Base-by-base conservation (phyloP, 805 yeast species). In the Teunomyces barrocoloradensis region DNA sequence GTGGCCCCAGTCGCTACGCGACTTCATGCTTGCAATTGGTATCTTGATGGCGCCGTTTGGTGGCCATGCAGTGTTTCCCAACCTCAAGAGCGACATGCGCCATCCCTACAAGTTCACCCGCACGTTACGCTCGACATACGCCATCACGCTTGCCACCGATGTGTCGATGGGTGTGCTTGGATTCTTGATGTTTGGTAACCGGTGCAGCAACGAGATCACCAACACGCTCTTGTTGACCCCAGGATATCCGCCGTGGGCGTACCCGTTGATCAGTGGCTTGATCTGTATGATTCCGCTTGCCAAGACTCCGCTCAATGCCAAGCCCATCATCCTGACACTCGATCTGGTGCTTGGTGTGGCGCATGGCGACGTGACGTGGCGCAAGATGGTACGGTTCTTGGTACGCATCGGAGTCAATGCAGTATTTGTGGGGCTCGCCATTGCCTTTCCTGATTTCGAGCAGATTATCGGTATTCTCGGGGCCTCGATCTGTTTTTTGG, bases 1-100 rank as follows among this genome's bases (percentile, higher is more conserved):
- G 39, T 69, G 67, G 62, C 78, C 78, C 2, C 23, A 52, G 10
- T 50, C 60, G 15, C 39, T 61, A 23, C 55, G 64, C 5, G 69
- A 71, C 43, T 53, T 82, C 7, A 58, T 79, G 7, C 64, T 81
- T 30, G 77, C 85, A 1, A 69, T 82, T 42, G 88, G 88, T 10
- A 82, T 84, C 44, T 75, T 82, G 50, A 75, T 84, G 75, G 85
- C 91, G 3, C 91, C 92, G 1, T 87, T 87, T 73, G 90, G 94
- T 5, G 92, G 94, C 0, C 94, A 87, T 65, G 89, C 94, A 4
- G 79, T 87, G 21, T 87, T 87, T 58, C 94, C 94, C 2, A 87
- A 87, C 54, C 71, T 87, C 45, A 83, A 81, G 60, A 75, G 82
- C 30, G 95, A 87, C 63, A 83, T 87, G 86, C 74, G 87, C 45